phyloP scores from a whole-genome alignment of 768 basidiomycete species.

The Boletus pseudo-olivaceus region DNA sequence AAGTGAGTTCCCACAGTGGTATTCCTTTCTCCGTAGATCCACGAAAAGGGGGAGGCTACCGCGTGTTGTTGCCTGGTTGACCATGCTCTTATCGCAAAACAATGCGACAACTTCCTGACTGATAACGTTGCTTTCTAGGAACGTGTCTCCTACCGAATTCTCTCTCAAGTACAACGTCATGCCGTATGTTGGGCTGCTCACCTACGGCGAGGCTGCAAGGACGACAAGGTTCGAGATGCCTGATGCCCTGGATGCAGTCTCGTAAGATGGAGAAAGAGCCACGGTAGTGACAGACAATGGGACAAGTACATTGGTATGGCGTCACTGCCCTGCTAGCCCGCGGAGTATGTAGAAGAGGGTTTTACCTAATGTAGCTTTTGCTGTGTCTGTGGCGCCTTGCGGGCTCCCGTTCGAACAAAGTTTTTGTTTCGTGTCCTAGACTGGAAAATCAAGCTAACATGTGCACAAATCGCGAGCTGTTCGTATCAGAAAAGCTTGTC shows the following conservation, averaged over 20 bases:
- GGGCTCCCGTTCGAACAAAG: neutral
- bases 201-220: conserved; percentile 68
- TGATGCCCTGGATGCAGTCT: conserved; percentile 31
- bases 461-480: conserved; percentile 1
- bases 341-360: conserved; percentile 11
- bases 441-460: neutral
- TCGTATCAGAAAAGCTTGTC: conserved; percentile 22
- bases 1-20: conserved; percentile 46
- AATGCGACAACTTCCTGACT: conserved; percentile 7
- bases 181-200: conserved; percentile 82
- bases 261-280: conserved; percentile 9
- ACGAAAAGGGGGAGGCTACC: conserved; percentile 8
- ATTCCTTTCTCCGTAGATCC: neutral
- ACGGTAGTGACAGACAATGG: neutral
- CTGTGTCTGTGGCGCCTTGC: conserved; percentile 14
- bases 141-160: conserved; percentile 63
- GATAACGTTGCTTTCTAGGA: conserved; percentile 41
- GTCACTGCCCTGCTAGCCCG: conserved; percentile 14
- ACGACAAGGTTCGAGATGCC: conserved; percentile 38
- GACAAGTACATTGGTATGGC: conserved; percentile 8
- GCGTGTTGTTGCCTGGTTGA: conserved; percentile 20
- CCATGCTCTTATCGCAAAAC: conserved; percentile 11
- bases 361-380: conserved; percentile 17
- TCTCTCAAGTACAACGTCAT: conserved; percentile 84
- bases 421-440: conserved; percentile 1